These are phyloP conservation scores for Dendryphion nanum DNA, from an alignment of 2,329 filamentous ascomycete genomes.

Conservation along the genomic window DNA sequence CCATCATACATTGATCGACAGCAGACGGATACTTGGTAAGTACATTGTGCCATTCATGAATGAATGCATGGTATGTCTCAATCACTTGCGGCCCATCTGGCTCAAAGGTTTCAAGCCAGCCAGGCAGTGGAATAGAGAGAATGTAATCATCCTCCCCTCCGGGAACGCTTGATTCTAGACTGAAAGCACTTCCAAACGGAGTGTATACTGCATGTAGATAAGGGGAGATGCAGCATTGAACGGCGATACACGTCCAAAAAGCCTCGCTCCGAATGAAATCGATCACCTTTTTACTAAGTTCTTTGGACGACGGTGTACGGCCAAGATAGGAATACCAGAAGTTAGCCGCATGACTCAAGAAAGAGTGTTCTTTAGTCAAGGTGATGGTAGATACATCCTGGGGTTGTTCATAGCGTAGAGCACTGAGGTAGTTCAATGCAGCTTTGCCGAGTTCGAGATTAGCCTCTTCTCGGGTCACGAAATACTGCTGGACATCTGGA, in stretches of 20 bases:
- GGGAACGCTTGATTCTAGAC: background rate
- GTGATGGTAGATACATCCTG: conserved; percentile 3
- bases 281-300: conserved; percentile 2
- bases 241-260: conserved; percentile 6
- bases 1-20: conserved; percentile 5
- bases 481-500: conserved; percentile 3
- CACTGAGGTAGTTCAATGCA: conserved; percentile 3
- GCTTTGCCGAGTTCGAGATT: conserved; percentile 5
- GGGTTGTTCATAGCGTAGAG: conserved; percentile 2
- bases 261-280: conserved; percentile 3
- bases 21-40: conserved; percentile 3
- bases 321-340: conserved; percentile 7
- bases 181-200: background rate
- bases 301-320: background rate
- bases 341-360: conserved; percentile 5
- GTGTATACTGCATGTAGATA: conserved; percentile 4
- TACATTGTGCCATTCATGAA: conserved; percentile 6
- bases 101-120: conserved; percentile 5
- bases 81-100: conserved; percentile 1
- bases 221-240: conserved; percentile 4
- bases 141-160: conserved; percentile 1
- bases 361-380: conserved; percentile 2
- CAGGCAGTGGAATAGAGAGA: conserved; percentile 2
- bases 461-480: conserved; percentile 3
- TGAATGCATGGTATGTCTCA: conserved; percentile 3